These are phyloP conservation scores for Claviceps arundinis DNA, from an alignment of 2,329 filamentous ascomycete genomes.

Conservation along the genomic window DNA sequence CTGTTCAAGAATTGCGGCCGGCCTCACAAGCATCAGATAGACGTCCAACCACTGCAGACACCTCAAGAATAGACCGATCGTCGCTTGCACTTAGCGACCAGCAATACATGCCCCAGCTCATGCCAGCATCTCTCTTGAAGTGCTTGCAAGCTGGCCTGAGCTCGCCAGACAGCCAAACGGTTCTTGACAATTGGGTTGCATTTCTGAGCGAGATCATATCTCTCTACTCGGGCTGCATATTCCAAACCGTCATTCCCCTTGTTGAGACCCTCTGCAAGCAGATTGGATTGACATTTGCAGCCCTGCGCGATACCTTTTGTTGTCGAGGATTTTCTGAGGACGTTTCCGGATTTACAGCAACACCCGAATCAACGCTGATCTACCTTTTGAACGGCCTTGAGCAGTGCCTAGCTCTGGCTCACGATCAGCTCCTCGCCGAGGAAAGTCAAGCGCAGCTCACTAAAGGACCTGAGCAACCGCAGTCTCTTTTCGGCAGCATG, in stretches of 20 bases:
- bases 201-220: constrained; percentile 77
- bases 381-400: constrained; percentile 88
- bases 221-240: constrained; percentile 71
- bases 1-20: constrained; percentile 24
- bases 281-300: constrained; percentile 58
- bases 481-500: constrained; percentile 89
- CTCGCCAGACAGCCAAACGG: constrained; percentile 56
- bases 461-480: constrained; percentile 71
- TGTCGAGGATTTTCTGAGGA: constrained; percentile 8
- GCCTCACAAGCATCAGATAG: constrained; percentile 34
- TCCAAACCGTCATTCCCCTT: constrained; percentile 79
- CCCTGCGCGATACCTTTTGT: constrained; percentile 52
- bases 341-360: constrained; percentile 7
- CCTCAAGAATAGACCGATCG: constrained; percentile 23
- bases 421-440: constrained; percentile 67
- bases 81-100: constrained; percentile 23
- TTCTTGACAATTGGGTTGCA: constrained; percentile 83
- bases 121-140: constrained; percentile 61
- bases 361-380: constrained; percentile 60
- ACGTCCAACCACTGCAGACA: constrained; percentile 27
- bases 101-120: constrained; percentile 24
- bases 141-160: constrained; percentile 74
- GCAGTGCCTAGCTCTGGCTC: constrained; percentile 74
- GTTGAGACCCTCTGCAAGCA: constrained; percentile 81
- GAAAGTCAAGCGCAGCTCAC: constrained; percentile 54